These are phyloP conservation scores for Saraca asoca DNA, from an alignment of 331 rosid species.

Conservation along the genomic window DNA sequence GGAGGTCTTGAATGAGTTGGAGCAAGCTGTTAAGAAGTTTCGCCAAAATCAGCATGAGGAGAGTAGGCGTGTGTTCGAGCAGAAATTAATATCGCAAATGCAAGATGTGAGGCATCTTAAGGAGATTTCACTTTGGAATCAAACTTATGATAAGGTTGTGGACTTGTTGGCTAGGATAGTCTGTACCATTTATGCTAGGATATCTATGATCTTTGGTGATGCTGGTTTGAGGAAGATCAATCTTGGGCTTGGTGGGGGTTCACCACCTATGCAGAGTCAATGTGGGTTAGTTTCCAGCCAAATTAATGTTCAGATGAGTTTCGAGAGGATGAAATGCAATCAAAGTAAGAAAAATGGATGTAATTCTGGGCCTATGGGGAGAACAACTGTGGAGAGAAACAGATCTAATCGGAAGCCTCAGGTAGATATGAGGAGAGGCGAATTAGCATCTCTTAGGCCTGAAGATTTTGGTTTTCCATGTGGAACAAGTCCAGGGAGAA, in stretches of 20 bases:
- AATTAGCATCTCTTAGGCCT: slow-evolving; percentile 51
- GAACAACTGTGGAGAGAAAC: slow-evolving; percentile 43
- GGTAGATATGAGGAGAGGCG: slow-evolving; percentile 51
- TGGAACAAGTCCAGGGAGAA: slow-evolving; percentile 78
- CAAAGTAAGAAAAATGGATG: slow-evolving; percentile 44
- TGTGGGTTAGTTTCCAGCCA: slow-evolving; percentile 35
- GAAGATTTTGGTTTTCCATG: slow-evolving; percentile 73
- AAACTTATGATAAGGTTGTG: slow-evolving; percentile 86
- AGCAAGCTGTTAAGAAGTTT: slow-evolving; percentile 76
- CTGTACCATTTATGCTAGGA: slow-evolving; percentile 80
- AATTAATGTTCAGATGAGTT: slow-evolving; percentile 37
- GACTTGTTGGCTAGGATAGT: slow-evolving; percentile 89
- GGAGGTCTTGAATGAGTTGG: slow-evolving; percentile 90
- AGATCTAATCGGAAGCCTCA: slow-evolving; percentile 43
- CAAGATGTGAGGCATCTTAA: slow-evolving; percentile 87
- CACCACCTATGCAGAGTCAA: slow-evolving; percentile 40
- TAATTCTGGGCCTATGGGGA: slow-evolving; percentile 38
- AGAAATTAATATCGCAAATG: slow-evolving; percentile 79
- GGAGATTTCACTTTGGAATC: slow-evolving; percentile 91
- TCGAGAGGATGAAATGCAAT: slow-evolving; percentile 48
- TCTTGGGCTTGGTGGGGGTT: slow-evolving; percentile 45
- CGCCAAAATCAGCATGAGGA: slow-evolving; percentile 83
- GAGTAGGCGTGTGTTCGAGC: slow-evolving; percentile 69
- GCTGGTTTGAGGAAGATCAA: slow-evolving; percentile 41
- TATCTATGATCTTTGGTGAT: slow-evolving; percentile 61